Conservation (phyloP, 139 green algal species). For the Mesotaenium endlicherianum region DNA sequence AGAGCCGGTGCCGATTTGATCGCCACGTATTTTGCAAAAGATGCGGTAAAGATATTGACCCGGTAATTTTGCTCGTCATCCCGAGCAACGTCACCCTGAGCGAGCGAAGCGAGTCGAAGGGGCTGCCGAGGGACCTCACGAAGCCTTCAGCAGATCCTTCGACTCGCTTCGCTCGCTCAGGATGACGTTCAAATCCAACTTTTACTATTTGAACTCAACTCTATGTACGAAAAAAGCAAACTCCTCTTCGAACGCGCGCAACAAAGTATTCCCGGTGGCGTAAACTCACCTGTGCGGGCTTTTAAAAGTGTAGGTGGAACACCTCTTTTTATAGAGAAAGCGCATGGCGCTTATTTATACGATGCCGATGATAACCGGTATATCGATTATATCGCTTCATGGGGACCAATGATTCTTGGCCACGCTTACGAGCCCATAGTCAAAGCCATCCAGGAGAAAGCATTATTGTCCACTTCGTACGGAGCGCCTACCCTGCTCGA, state of each 20-base stretch:
- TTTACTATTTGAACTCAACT: no score
- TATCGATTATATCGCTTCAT: conserved; percentile 95
- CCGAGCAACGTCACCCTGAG: no score
- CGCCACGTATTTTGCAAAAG: conserved; percentile 87
- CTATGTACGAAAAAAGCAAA: no score
- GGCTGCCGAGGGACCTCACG: no score
- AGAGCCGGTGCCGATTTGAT: conserved; percentile 89
- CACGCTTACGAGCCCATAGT: conserved; percentile 86
- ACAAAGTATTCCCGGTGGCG: conserved; percentile 87
- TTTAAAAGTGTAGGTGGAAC: conserved; percentile 92
- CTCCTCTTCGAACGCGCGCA: conserved; percentile 39
- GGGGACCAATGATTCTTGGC: conserved; percentile 92
- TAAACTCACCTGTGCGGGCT: conserved; percentile 93
- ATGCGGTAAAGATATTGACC: no score
- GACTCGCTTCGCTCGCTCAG: no score
- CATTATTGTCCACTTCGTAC: conserved; percentile 94
- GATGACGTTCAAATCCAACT: no score
- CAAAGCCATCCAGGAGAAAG: conserved; percentile 75
- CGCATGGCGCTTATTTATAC: conserved; percentile 88
- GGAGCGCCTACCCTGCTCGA: conserved; percentile 93
- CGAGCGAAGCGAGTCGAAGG: no score
- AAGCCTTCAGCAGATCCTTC: no score
- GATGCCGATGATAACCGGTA: conserved; percentile 72
- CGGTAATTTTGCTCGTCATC: no score
- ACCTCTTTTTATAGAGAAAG: conserved; percentile 92